Percentiles rank a stretch among this genome's conserved stretches.
Conservation (phyloP, 2,329 filamentous ascomycete species). For the Colletotrichum sp. region DNA sequence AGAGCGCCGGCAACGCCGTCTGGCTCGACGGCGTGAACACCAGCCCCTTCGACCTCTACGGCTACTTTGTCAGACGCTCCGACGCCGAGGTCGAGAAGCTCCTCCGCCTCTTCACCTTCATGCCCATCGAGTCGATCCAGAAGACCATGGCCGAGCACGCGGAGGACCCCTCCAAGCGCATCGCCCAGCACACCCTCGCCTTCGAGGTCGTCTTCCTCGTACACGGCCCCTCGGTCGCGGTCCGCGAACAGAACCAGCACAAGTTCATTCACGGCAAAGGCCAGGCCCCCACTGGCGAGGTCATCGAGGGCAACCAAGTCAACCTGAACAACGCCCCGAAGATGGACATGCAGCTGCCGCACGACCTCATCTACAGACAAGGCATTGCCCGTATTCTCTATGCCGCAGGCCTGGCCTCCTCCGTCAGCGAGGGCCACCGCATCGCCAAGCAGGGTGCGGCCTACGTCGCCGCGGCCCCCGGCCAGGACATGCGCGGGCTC, state of each 20-base stretch:
- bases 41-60: conserved; percentile 83
- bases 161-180: conserved; percentile 70
- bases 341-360: conserved; percentile 64
- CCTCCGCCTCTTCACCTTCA: conserved; percentile 89
- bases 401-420: conserved; percentile 63
- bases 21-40: conserved; percentile 90
- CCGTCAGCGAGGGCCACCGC: conserved; percentile 63
- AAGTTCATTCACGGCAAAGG: conserved; percentile 50
- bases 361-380: conserved; percentile 56
- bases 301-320: conserved; percentile 22
- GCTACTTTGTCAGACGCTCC: conserved; percentile 84
- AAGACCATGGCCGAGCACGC: conserved; percentile 72
- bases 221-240: conserved; percentile 72
- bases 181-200: conserved; percentile 85
- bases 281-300: conserved; percentile 13
- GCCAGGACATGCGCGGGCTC: conserved; percentile 46
- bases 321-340: conserved; percentile 53
- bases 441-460: conserved; percentile 60
- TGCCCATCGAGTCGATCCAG: conserved; percentile 73
- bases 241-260: conserved; percentile 64
- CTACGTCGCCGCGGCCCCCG: conserved; percentile 63
- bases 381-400: conserved; percentile 65
- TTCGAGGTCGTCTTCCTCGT: conserved; percentile 81
- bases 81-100: conserved; percentile 84
- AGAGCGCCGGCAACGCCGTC: conserved; percentile 90